phyloP scores from a whole-genome alignment of 371 early-diverging fungal genomes.

The Mucor lusitanicus region DNA sequence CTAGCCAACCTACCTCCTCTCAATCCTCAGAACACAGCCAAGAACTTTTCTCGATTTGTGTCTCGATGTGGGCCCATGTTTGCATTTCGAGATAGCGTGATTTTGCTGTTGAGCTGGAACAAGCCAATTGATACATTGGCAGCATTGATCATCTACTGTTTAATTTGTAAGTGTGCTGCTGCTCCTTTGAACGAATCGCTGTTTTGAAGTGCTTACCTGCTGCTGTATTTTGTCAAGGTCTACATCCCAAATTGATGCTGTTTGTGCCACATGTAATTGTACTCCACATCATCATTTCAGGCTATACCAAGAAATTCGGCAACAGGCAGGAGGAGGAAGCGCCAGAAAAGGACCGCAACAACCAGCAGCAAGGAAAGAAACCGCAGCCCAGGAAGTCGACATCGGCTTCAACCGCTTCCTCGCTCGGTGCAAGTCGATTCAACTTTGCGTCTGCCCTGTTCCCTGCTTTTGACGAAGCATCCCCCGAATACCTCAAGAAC shows the following conservation, averaged over 20 bases:
- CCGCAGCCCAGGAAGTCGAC: neutral
- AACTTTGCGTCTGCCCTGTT: constrained; percentile 26
- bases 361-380: neutral
- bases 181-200: neutral
- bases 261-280: constrained; percentile 39
- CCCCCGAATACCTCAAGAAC: constrained; percentile 48
- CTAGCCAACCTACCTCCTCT: constrained; percentile 40
- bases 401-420: neutral
- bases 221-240: constrained; percentile 17
- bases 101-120: constrained; percentile 52
- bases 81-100: constrained; percentile 37
- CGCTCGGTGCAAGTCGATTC: neutral
- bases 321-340: neutral
- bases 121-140: constrained; percentile 41
- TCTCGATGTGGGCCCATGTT: constrained; percentile 51
- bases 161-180: constrained; percentile 40
- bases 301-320: constrained; percentile 18
- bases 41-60: constrained; percentile 49
- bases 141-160: constrained; percentile 38
- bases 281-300: constrained; percentile 25
- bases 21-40: constrained; percentile 44
- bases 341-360: neutral
- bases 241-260: constrained; percentile 37
- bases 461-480: constrained; percentile 36
- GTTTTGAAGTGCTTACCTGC: neutral